Percentiles rank a stretch among this genome's conserved stretches.
Evolutionary conservation across 441 rosid genomes (phyloP).

Genomic region (Populus hybrid): DNA sequence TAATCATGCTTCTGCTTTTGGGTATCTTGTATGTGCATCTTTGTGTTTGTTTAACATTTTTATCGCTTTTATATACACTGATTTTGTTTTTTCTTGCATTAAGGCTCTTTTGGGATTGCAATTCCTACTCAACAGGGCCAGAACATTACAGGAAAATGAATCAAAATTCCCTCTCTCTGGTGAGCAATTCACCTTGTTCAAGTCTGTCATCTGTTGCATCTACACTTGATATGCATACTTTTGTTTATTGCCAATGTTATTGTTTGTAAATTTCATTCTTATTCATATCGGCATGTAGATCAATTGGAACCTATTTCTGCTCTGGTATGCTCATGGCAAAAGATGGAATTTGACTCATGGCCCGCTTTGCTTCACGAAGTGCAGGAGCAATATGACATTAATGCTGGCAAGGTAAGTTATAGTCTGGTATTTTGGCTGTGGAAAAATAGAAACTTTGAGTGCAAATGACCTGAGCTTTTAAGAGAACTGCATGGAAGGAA

Average conservation of each 20-base stretch:
- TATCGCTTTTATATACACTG: slow-evolving; percentile 5
- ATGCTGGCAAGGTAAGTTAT: slow-evolving; percentile 77
- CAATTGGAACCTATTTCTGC: slow-evolving; percentile 62
- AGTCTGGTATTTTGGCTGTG: not conserved
- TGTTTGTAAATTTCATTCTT: slow-evolving; percentile 6
- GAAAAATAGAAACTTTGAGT: slow-evolving; percentile 13
- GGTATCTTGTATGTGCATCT: slow-evolving; percentile 23
- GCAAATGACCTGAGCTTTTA: not conserved
- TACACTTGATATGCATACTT: not conserved
- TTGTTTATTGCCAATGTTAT: not conserved
- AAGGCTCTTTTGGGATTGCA: slow-evolving; percentile 91
- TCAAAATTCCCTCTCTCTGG: slow-evolving; percentile 73
- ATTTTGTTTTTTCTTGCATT: slow-evolving; percentile 24
- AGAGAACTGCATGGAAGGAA: slow-evolving; percentile 1
- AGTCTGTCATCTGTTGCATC: slow-evolving; percentile 11
- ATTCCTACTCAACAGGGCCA: slow-evolving; percentile 59
- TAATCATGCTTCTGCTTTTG: not conserved
- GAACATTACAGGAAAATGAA: slow-evolving; percentile 59
- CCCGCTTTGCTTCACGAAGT: slow-evolving; percentile 88
- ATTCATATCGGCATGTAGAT: slow-evolving; percentile 35
- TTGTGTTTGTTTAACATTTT: not conserved
- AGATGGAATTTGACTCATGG: slow-evolving; percentile 84
- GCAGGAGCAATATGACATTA: slow-evolving; percentile 69
- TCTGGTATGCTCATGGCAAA: slow-evolving; percentile 81
- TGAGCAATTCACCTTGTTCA: slow-evolving; percentile 25